phyloP scores from a whole-genome alignment of 2,329 filamentous ascomycete species.

The Raffaelea deltoideospora region DNA sequence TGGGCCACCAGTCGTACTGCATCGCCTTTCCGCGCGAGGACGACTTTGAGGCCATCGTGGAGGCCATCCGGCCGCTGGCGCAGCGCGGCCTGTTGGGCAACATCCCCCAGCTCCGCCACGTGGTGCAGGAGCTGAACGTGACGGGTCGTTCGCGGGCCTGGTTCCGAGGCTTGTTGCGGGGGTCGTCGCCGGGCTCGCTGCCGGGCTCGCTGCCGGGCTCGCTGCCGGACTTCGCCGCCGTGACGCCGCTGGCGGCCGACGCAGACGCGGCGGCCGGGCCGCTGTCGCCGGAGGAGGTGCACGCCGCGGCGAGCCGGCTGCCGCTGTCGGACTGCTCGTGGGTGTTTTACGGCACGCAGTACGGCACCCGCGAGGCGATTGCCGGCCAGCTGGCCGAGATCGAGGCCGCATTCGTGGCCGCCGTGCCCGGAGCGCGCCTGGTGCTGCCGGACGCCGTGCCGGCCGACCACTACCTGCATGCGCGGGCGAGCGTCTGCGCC shows the following conservation, averaged over 20 bases:
- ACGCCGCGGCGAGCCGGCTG: conserved; percentile 18
- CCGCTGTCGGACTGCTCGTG: conserved; percentile 26
- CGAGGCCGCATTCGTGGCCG: conserved; percentile 23
- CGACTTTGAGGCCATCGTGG: conserved; percentile 19
- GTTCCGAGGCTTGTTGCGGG: conserved; percentile 5
- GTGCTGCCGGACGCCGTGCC: conserved; percentile 24
- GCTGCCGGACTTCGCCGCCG: conserved; percentile 16
- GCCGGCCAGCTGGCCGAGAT: conserved; percentile 21
- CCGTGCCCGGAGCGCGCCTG: conserved; percentile 25
- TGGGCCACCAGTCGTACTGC: conserved; percentile 21
- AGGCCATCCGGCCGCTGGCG: conserved; percentile 19
- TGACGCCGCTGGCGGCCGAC: conserved; percentile 19
- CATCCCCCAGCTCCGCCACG: conserved; percentile 27
- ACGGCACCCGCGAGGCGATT: conserved; percentile 16
- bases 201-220: conserved; percentile 14
- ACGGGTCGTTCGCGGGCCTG: conserved; percentile 21
- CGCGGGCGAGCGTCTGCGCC: conserved; percentile 19
- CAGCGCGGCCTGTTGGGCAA: conserved; percentile 24
- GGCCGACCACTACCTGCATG: conserved; percentile 21
- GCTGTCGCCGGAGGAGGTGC: conserved; percentile 17
- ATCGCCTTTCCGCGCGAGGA: conserved; percentile 22
- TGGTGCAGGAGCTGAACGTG: conserved; percentile 20
- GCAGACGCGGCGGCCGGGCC: conserved; percentile 12
- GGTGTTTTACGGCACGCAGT: conserved; percentile 34
- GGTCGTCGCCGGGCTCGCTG: conserved; percentile 2